A percentile compares a stretch with the other conserved stretches of the same genome.
Conservation (phyloP, 305 asterid species). For the Solanum hybrid region DNA sequence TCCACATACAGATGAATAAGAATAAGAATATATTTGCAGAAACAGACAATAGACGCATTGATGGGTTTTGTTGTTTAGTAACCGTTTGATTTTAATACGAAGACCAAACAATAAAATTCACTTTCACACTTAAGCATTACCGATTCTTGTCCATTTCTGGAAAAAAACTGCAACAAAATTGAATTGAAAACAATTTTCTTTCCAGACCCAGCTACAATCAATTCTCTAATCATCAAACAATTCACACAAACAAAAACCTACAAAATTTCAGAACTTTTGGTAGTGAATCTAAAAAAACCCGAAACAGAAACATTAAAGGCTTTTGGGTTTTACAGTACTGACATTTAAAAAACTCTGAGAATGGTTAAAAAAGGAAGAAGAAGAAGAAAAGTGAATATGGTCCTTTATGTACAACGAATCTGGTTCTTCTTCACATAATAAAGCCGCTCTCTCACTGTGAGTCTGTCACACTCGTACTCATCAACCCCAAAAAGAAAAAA, state of each 20-base stretch:
- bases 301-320: not conserved
- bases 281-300: not conserved
- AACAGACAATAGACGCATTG: conserved; percentile 32
- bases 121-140: not conserved
- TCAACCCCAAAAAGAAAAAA: not conserved
- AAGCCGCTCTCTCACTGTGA: conserved; percentile 13
- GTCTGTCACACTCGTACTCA: not conserved
- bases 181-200: not conserved
- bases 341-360: not conserved
- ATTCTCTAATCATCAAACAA: not conserved
- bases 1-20: conserved; percentile 22
- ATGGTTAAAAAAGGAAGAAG: not conserved
- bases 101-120: not conserved
- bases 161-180: not conserved
- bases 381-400: conserved; percentile 21
- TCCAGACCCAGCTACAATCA: not conserved
- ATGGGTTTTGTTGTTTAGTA: conserved; percentile 34
- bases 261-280: not conserved
- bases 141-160: not conserved
- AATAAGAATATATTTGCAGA: conserved; percentile 19
- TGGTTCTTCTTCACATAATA: conserved; percentile 13
- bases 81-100: not conserved
- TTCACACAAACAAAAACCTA: not conserved
- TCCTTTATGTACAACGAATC: conserved; percentile 38
- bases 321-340: conserved; percentile 1